phyloP scores from a whole-genome alignment of 2,329 filamentous ascomycete species.

The Stemphylium vesicarium region DNA sequence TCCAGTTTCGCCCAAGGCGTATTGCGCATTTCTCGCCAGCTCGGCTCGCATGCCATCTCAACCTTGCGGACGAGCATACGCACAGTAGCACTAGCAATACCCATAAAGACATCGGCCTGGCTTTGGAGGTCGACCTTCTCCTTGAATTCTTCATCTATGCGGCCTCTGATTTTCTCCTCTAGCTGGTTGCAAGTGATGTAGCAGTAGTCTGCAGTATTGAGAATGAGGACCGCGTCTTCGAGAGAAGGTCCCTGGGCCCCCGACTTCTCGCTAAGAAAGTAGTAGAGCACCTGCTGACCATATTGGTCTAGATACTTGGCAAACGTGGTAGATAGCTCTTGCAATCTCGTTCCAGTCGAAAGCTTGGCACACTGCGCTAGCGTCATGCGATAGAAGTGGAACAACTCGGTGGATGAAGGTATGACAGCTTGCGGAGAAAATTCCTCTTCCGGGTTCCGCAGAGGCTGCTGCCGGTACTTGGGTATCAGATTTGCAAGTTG shows the following conservation, averaged over 20 bases:
- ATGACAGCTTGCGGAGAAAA: conserved; percentile 91
- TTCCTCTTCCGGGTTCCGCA: conserved; percentile 84
- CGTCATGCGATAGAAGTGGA: conserved; percentile 94
- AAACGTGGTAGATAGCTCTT: conserved; percentile 84
- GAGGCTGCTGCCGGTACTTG: conserved; percentile 81
- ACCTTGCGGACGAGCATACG: conserved; percentile 83
- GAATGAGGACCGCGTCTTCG: conserved; percentile 81
- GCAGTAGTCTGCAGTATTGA: conserved; percentile 98
- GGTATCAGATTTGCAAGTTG: conserved; percentile 84
- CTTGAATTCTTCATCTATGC: conserved; percentile 80
- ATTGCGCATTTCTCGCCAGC: conserved; percentile 97
- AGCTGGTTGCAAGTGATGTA: conserved; percentile 91
- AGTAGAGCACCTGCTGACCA: conserved; percentile 86
- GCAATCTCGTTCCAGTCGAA: conserved; percentile 84
- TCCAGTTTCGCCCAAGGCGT: conserved; percentile 95
- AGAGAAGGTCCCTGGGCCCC: conserved; percentile 64
- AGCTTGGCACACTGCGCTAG: conserved; percentile 95
- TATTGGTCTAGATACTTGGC: conserved; percentile 96
- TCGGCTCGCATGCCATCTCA: conserved; percentile 79
- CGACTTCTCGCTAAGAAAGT: conserved; percentile 68
- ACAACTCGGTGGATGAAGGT: conserved; percentile 91
- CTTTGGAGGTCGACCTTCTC: conserved; percentile 83
- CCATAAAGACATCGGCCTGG: conserved; percentile 93
- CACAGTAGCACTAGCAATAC: conserved; percentile 87
- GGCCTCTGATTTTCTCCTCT: conserved; percentile 90